A percentile compares a stretch with the other conserved stretches of the same genome.
Evolutionary conservation across 768 basidiomycete species (phyloP).

Genomic region (Dioszegia crocea): DNA sequence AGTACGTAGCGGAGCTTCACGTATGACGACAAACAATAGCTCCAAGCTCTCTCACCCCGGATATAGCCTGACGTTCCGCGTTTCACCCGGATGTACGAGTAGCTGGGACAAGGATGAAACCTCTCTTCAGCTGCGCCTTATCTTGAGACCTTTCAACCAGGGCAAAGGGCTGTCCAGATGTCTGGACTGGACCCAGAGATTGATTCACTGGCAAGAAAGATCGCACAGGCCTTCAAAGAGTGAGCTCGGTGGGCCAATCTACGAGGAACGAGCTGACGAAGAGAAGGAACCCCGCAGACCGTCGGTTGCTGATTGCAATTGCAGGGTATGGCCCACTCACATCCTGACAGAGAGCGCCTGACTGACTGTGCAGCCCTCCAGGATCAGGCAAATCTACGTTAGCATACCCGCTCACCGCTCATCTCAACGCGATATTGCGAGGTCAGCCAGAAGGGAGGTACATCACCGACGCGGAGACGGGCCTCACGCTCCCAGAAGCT

Average conservation of each 20-base stretch:
- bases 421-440: constrained; percentile 56
- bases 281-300: constrained; percentile 10
- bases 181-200: constrained; percentile 17
- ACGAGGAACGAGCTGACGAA: no score
- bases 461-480: constrained; percentile 10
- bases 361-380: constrained; percentile 51
- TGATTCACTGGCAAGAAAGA: constrained; percentile 12
- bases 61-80: no score
- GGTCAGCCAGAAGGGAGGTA: constrained; percentile 18
- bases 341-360: constrained; percentile 58
- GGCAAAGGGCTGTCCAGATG: no score
- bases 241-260: no score
- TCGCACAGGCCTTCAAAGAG: constrained; percentile 12
- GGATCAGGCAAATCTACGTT: constrained; percentile 84
- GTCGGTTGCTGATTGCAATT: constrained; percentile 16
- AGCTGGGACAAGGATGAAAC: no score
- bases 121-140: no score
- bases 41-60: no score
- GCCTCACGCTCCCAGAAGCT: not conserved
- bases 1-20: no score
- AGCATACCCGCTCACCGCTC: constrained; percentile 58
- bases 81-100: no score
- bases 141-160: no score
- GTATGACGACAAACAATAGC: no score
- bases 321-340: constrained; percentile 17